These are phyloP conservation scores for Aaosphaeria arxii DNA, from an alignment of 2,329 filamentous ascomycete species.

Conservation along the genomic window DNA sequence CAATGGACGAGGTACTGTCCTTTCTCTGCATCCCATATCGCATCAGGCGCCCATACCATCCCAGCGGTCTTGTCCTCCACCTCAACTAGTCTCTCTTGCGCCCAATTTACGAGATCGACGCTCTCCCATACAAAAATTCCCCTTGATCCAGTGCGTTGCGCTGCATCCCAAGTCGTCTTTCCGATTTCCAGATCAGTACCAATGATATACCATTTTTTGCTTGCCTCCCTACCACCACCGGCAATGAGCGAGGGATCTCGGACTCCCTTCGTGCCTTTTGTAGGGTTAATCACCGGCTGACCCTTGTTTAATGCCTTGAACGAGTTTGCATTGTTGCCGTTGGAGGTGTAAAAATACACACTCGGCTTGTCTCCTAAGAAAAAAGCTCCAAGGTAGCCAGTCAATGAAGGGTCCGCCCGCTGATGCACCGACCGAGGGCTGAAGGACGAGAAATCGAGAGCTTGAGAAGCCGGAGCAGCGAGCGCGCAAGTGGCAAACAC, in stretches of 20 bases:
- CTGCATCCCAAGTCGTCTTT: conserved; percentile 52
- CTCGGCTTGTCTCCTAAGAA: conserved; percentile 54
- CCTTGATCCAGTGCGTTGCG: conserved; percentile 51
- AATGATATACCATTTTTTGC: conserved; percentile 55
- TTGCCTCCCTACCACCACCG: conserved; percentile 46
- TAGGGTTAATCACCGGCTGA: conserved; percentile 48
- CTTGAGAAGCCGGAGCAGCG: conserved; percentile 4
- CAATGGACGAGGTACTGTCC: conserved; percentile 49
- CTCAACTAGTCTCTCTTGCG: conserved; percentile 45
- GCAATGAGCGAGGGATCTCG: conserved; percentile 52
- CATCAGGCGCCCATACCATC: conserved; percentile 59
- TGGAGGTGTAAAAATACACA: conserved; percentile 55
- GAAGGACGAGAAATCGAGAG: conserved; percentile 18
- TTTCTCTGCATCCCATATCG: conserved; percentile 51
- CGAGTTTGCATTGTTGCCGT: conserved; percentile 50
- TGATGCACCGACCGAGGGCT: conserved; percentile 6
- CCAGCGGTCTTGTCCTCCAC: conserved; percentile 55
- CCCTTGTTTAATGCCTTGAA: conserved; percentile 51
- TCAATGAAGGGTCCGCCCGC: conserved; percentile 38
- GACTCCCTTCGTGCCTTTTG: conserved; percentile 51
- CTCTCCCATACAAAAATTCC: conserved; percentile 57
- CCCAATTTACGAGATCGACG: conserved; percentile 51
- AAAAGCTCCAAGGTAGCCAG: conserved; percentile 54
- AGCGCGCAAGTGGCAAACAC: neutral
- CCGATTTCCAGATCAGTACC: conserved; percentile 55